Evolutionary conservation across 495 filamentous ascomycete species (phyloP), one percentile per base, ranked within the genome.

Genomic region (Aspergillus leporis): DNA sequence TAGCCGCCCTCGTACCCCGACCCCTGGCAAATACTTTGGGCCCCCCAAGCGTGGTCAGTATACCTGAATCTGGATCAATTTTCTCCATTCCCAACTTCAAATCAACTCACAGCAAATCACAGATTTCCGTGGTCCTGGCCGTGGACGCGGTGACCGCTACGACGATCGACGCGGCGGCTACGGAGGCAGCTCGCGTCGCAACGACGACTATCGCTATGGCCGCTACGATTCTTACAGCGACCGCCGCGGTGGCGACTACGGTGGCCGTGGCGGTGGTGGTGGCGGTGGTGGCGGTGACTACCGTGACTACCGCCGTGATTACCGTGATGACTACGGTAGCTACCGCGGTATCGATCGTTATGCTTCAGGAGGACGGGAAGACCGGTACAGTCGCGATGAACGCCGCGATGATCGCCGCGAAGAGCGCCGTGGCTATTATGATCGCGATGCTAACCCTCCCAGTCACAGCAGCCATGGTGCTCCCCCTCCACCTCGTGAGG

Each of bases 11-110:
- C 90, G 94, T 69, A 98, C 93, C 46, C 94, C 94, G 13, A 99
- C 94, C 59, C 94, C 94, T 36, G 94, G 94, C 77, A 97, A 98
- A 77, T 99, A 99, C 85, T 97, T 96, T 71, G 94, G 94, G 52
- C 95, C 95, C 51, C 94, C 95, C 57, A 98, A 99, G 87, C 82
- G 95, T 80, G 94, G 94, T 96, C 78, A 81, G 88, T 65, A 57
- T 61, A 48, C 31, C 23, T 28, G 10, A 23, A 4, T 7, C 43
- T 12, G 13, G 6, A 23, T 23, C 43, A 47, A n/a, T 47, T 19
- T 43, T 1, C 14, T 2, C 13, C 46, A 25, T 25, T 31, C 46
- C 45, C 21, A 46, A 58, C 21, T 30, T 12, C 51, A 28, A 57
- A 18, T 41, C 43, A 19, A 47, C 43, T 47, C 43, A 47, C 43